Percentiles rank a stretch among this genome's conserved stretches.
phyloP scores from a whole-genome alignment of 106 monocot genomes.

The Acorus gramineus region DNA sequence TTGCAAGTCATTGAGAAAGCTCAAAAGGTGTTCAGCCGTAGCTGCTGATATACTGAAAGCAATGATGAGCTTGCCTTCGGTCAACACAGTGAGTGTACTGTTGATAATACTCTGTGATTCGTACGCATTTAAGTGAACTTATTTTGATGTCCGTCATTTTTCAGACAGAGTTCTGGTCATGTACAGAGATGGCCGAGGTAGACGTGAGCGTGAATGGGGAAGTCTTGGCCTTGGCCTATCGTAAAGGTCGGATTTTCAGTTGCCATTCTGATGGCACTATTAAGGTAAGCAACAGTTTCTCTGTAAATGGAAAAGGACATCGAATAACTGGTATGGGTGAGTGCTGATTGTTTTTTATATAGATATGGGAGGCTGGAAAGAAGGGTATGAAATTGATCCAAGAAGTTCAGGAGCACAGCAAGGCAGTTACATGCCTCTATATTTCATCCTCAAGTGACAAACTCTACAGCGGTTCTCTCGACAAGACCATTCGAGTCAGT shows the following conservation, averaged over 20 bases:
- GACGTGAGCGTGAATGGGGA: conserved; percentile 28
- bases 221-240: conserved; percentile 27
- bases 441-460: conserved; percentile 24
- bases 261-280: conserved; percentile 53
- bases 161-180: conserved; percentile 44
- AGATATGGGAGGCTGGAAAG: conserved; percentile 47
- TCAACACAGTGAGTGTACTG: conserved; percentile 23
- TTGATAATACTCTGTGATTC: not conserved
- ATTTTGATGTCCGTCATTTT: conserved; percentile 10
- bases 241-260: conserved; percentile 34
- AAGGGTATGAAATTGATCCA: conserved; percentile 29
- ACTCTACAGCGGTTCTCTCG: conserved; percentile 40
- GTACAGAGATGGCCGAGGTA: conserved; percentile 29
- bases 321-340: not conserved
- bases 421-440: conserved; percentile 37
- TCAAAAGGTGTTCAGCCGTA: conserved; percentile 22
- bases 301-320: not conserved
- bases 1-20: conserved; percentile 37
- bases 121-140: not conserved
- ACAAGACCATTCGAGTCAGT: conserved; percentile 44
- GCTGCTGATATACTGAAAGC: conserved; percentile 37
- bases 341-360: conserved; percentile 6
- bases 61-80: conserved; percentile 31
- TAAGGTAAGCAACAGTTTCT: conserved; percentile 20
- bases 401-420: conserved; percentile 32